Evolutionary conservation across 75 land plant species (phyloP).

Genomic region (Cryptomeria japonica): DNA sequence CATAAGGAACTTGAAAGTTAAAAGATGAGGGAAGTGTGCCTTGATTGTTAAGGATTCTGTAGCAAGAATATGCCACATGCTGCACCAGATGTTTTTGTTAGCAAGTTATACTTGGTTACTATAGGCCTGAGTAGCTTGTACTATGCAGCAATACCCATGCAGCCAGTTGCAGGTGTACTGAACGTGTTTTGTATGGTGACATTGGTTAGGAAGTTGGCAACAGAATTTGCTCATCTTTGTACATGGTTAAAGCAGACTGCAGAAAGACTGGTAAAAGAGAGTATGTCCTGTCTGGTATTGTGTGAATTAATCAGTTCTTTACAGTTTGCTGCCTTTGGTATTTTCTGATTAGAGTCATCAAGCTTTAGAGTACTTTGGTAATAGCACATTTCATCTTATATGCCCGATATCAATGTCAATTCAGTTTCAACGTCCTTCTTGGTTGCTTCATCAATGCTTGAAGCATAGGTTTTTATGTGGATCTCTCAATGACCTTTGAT

Average conservation of each 20-base stretch:
- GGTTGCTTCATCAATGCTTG: not conserved
- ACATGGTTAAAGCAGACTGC: not conserved
- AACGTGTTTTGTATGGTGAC: not conserved
- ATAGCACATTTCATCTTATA: not conserved
- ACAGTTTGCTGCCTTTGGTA: not conserved
- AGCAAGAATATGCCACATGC: not conserved
- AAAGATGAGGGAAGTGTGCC: too few relatives aligned
- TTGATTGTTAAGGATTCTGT: too few relatives aligned
- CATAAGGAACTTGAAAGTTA: too few relatives aligned
- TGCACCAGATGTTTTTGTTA: not conserved
- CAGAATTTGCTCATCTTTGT: not conserved
- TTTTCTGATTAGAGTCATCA: not conserved
- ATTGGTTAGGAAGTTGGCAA: not conserved
- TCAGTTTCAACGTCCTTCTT: not conserved
- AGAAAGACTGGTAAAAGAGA: not conserved
- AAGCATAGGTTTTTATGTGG: not conserved
- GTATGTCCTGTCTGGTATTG: not conserved
- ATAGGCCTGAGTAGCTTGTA: not conserved
- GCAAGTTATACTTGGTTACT: not conserved
- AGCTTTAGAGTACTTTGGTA: not conserved
- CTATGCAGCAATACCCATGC: not conserved
- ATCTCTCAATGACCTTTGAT: not conserved
- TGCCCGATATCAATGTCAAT: not conserved
- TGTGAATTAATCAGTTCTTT: not conserved
- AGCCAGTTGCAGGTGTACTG: not conserved